Evolutionary conservation across 768 basidiomycete species (phyloP).

Genomic region (Postia placenta): DNA sequence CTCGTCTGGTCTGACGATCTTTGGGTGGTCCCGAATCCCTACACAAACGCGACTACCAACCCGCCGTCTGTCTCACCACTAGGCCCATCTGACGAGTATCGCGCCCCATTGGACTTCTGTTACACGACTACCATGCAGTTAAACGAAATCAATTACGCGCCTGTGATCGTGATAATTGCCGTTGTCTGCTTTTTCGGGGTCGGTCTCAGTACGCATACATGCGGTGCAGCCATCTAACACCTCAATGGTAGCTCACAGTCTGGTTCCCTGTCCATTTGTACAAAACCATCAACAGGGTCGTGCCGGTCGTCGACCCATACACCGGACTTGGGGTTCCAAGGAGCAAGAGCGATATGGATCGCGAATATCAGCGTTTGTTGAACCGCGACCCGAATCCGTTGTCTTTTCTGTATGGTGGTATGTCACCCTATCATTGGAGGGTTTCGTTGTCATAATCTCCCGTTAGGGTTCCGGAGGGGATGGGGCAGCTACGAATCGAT

Average conservation of each 20-base stretch:
- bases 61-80: constrained; percentile 46
- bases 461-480: constrained; percentile 63
- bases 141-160: constrained; percentile 66
- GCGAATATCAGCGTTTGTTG: constrained; percentile 64
- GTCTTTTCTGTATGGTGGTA: constrained; percentile 65
- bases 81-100: constrained; percentile 50
- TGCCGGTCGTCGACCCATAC: constrained; percentile 59
- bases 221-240: not conserved
- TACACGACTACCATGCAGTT: constrained; percentile 74
- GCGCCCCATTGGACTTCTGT: constrained; percentile 65
- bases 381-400: constrained; percentile 61
- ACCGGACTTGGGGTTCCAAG: constrained; percentile 67
- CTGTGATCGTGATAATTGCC: constrained; percentile 53
- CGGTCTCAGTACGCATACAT: constrained; percentile 18
- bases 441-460: not conserved
- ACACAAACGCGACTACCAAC: constrained; percentile 46
- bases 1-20: constrained; percentile 74
- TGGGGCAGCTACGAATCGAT: constrained; percentile 65
- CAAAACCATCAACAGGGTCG: constrained; percentile 46
- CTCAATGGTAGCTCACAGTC: constrained; percentile 45
- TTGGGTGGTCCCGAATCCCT: constrained; percentile 68
- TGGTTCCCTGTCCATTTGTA: constrained; percentile 67
- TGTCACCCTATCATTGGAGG: constrained; percentile 13
- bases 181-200: constrained; percentile 45
- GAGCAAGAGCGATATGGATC: constrained; percentile 50